A percentile compares a stretch with the other conserved stretches of the same genome.
These are phyloP conservation scores for Collariella sp. DNA, from an alignment of 495 filamentous ascomycete genomes.

Conservation along the genomic window DNA sequence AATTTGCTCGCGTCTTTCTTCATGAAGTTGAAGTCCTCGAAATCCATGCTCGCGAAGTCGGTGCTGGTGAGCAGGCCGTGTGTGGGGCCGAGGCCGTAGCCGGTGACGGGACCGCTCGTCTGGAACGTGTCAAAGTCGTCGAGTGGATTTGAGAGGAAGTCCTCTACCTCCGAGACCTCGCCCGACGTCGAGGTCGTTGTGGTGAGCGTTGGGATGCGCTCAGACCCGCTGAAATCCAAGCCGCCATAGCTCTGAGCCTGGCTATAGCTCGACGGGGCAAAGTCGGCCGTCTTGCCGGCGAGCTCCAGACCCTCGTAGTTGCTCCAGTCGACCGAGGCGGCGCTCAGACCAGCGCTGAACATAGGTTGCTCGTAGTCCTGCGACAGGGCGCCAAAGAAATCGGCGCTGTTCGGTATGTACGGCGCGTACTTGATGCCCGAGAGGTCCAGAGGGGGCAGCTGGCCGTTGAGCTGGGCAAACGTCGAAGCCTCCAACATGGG, in stretches of 20 bases:
- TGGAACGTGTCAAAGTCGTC: constrained; percentile 47
- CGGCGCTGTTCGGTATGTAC: constrained; percentile 45
- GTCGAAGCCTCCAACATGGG: constrained; percentile 51
- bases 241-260: constrained; percentile 61
- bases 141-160: constrained; percentile 49
- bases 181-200: constrained; percentile 61
- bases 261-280: constrained; percentile 57
- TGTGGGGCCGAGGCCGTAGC: constrained; percentile 44
- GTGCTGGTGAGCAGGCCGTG: constrained; percentile 42
- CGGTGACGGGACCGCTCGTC: constrained; percentile 39
- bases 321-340: constrained; percentile 64
- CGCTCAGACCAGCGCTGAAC: constrained; percentile 55
- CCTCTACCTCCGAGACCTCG: constrained; percentile 67
- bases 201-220: constrained; percentile 46
- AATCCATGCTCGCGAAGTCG: constrained; percentile 51
- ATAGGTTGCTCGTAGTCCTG: constrained; percentile 59
- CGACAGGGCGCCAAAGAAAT: constrained; percentile 43
- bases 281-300: constrained; percentile 38
- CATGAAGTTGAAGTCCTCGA: constrained; percentile 46
- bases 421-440: constrained; percentile 45
- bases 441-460: constrained; percentile 59
- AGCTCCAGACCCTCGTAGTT: constrained; percentile 57
- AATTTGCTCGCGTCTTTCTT: constrained; percentile 45
- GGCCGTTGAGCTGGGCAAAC: constrained; percentile 51
- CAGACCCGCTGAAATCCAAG: constrained; percentile 51